Base-by-base conservation (phyloP, 2,329 filamentous ascomycete species). In the Lecanicillium sp. region DNA sequence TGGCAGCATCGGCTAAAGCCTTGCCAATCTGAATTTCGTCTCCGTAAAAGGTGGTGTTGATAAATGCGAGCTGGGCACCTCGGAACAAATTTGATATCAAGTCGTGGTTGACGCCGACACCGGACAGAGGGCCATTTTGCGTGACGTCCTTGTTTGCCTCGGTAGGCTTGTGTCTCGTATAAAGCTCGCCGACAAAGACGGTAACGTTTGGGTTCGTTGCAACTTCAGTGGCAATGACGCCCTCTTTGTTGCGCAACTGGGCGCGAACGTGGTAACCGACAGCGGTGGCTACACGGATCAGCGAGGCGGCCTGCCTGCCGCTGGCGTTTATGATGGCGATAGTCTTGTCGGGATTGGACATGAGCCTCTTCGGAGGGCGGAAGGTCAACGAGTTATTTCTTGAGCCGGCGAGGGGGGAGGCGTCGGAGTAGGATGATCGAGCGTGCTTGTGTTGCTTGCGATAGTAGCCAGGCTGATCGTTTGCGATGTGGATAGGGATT, bases 1-100 rank as follows among this genome's bases (percentile, higher is more conserved):
- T 90, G 38, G 90, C 90, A 12, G 87, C 88, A 55, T 95, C 86
- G 43, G 89, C 92, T 44, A 96, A 73, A 2, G 86, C 84, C 58
- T 84, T 82, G 46, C 92, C 92, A 49, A 96, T 94, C 29, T 81
- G 79, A 42, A 92, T 74, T 68, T 98, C 92, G 62, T 97, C 88
- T 37, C 90, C 92, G 68, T 94, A 95, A 54, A 94, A 94, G 5
- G 88, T 94, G 30, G 92, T 98, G 67, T 98, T 98, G 68, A 97
- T 88, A 62, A 97, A 98, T 43, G 92, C 92, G 37, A 94, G 74
- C 51, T 94, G 84, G 17, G 86, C 84, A 45, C 86, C 87, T 28
- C 74, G 69, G 70, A 97, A 97, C 15, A 97, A 72, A 48, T 84
- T 73, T 39, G 76, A 71, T 55, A 95, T 84, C 48, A 95, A 62